Base-by-base conservation (phyloP, 768 basidiomycete species). In the Fomitopsis pulvina region DNA sequence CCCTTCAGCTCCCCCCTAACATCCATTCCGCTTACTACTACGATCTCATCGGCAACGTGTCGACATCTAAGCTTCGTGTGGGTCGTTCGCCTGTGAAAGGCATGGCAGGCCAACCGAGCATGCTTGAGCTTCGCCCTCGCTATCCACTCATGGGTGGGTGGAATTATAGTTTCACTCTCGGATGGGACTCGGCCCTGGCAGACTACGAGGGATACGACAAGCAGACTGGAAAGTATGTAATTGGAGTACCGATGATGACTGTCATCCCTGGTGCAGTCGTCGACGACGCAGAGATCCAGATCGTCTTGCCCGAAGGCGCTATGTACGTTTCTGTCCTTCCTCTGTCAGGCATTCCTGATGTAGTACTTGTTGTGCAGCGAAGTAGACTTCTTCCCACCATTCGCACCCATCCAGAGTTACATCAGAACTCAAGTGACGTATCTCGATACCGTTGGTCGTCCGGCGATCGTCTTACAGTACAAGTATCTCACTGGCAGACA, bases 81-180 rank as follows among this genome's bases (percentile, higher is more conserved):
- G 30, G n/a, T 4, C 6, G 16, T 25, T 27, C 29, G 43, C 41
- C 41, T 22, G 37, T 37, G 8, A 81, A 81, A 58, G 74, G 74
- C n/a, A 67, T 68, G 51, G 73, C 72, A 50, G 67, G 69, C 12
- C 74, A 71, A 49, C 74, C 78, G 39, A 88, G 88, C 47, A 54
- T 85, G 21, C 73, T 99, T 22, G 93, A 97, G 60, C 64, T 98
- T 43, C 76, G 75, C 34, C 95, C 96, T 0, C 79, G 96, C 40
- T 99, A 93, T 66, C 96, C 96, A 27, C 61, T 99, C 40, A 66
- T 98, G 58, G 96, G 96, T 26, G 92, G 95, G 38, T 99, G 96
- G 96, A 98, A 96, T 62, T 98, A 95, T 66, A 83, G 74, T 38
- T 98, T 94, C 71, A 92, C 91, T 4, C 74, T 97, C 2, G 96